These are phyloP conservation scores for Elaeagnus macrophylla DNA, from an alignment of 306 rosid species.

Conservation along the genomic window DNA sequence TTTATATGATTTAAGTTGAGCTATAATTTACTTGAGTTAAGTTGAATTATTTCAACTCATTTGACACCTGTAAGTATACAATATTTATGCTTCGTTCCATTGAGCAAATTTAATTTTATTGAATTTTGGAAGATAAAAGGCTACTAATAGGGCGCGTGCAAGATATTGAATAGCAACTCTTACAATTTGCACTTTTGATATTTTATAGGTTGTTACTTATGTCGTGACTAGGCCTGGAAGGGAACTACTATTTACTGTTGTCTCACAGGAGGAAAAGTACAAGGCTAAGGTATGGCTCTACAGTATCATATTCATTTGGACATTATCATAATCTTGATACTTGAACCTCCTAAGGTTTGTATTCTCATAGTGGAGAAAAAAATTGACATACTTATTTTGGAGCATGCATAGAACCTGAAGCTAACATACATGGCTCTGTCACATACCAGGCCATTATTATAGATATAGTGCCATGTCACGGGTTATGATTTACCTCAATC, in stretches of 20 bases:
- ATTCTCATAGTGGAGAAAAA: not conserved
- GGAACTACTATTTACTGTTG: conserved; percentile 88
- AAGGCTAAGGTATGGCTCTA: conserved; percentile 68
- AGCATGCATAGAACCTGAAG: no score
- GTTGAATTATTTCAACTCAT: no score
- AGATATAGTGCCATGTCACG: no score
- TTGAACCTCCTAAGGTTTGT: not conserved
- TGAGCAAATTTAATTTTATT: not conserved
- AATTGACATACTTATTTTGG: no score
- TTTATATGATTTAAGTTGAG: no score
- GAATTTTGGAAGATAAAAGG: not conserved
- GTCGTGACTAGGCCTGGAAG: conserved; percentile 95
- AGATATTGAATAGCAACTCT: conserved; percentile 5
- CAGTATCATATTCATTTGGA: not conserved
- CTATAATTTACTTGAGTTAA: no score
- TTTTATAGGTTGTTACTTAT: conserved; percentile 71
- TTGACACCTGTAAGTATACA: no score
- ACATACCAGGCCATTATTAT: no score
- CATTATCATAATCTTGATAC: not conserved
- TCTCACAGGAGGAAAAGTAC: conserved; percentile 94
- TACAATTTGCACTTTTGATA: conserved; percentile 12
- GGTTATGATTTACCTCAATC: no score
- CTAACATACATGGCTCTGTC: no score
- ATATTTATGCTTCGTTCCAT: no score
- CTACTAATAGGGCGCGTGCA: not conserved